Conservation (phyloP, 495 filamentous ascomycete genomes). For the Podospora australis region DNA sequence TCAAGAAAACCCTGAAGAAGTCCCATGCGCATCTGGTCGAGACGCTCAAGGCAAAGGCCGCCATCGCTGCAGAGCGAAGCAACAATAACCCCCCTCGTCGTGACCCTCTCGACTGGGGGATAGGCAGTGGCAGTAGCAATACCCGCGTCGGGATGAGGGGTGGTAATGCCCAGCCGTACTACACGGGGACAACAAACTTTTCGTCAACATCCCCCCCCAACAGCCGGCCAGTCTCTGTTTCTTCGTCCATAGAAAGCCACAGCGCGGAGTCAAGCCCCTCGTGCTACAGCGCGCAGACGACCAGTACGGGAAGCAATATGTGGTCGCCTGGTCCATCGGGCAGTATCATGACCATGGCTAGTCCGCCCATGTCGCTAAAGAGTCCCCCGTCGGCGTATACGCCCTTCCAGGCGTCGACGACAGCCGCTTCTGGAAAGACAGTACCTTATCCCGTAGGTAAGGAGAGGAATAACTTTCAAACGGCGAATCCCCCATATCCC, state of each 20-base stretch:
- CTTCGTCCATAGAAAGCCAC: background rate
- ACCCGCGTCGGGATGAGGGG: no score
- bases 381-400: background rate
- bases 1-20: slow-evolving; percentile 69
- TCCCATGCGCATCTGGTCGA: slow-evolving; percentile 61
- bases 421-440: background rate
- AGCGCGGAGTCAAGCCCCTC: slow-evolving; percentile 5
- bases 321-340: slow-evolving; percentile 1
- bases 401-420: background rate
- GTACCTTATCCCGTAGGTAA: no score
- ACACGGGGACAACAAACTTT: no score
- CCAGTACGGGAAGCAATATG: background rate
- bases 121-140: no score
- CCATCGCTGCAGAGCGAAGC: no score
- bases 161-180: no score
- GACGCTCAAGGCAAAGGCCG: slow-evolving; percentile 55
- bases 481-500: no score
- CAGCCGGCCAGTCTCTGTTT: slow-evolving; percentile 5
- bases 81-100: slow-evolving; percentile 5
- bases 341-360: background rate
- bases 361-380: background rate
- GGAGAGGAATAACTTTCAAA: no score
- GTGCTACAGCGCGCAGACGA: slow-evolving; percentile 4
- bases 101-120: no score
- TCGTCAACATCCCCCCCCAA: background rate